Evolutionary conservation across 257 asterid genomes (phyloP).

Genomic region (Nicotiana noctiflora): DNA sequence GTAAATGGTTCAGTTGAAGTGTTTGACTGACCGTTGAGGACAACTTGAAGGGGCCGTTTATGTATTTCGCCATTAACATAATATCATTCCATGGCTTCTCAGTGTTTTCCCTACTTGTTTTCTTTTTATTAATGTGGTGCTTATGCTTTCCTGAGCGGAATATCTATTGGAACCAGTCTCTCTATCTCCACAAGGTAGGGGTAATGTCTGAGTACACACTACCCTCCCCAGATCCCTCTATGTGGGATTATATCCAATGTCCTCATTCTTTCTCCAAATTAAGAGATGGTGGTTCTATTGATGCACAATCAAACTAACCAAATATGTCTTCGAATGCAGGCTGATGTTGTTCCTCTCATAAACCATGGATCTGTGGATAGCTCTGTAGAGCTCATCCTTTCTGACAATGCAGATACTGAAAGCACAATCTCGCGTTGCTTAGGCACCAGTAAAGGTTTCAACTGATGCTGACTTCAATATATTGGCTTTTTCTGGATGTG

Average conservation of each 20-base stretch:
- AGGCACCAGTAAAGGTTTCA: constrained; percentile 19
- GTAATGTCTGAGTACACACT: too few relatives aligned
- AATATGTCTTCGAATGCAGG: constrained; percentile 14
- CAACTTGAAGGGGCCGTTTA: too few relatives aligned
- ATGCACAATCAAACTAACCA: not conserved
- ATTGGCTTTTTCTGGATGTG: not conserved
- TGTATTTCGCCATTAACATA: too few relatives aligned
- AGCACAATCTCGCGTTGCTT: not conserved
- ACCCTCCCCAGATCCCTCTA: too few relatives aligned
- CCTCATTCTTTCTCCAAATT: not conserved
- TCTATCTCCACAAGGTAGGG: too few relatives aligned
- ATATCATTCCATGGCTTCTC: not conserved
- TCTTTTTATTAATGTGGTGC: too few relatives aligned
- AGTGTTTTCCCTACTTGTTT: too few relatives aligned
- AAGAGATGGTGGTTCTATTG: not conserved
- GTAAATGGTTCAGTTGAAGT: too few relatives aligned
- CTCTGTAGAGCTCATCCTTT: constrained; percentile 17
- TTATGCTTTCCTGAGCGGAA: too few relatives aligned
- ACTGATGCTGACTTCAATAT: not conserved
- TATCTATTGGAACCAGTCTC: too few relatives aligned
- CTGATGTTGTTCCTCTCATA: constrained; percentile 10
- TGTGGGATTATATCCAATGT: not conserved
- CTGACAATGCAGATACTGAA: constrained; percentile 10
- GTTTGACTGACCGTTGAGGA: too few relatives aligned
- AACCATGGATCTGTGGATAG: constrained; percentile 14